Evolutionary conservation across 83 land plant species (phyloP).

Genomic region (Thuja plicata): DNA sequence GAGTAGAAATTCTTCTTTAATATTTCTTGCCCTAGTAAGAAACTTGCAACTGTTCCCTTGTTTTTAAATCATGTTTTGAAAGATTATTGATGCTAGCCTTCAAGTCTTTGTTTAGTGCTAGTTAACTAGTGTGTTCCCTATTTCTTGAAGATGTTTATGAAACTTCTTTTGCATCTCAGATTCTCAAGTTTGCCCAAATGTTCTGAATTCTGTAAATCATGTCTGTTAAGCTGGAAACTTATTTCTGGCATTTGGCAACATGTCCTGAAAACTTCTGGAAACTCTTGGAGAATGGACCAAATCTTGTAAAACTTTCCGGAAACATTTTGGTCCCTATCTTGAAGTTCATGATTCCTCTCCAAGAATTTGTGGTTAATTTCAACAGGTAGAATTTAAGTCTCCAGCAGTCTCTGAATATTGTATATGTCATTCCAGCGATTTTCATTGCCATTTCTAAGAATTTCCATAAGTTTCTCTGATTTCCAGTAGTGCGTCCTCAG

Average conservation of each 20-base stretch:
- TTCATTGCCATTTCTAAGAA: too few relatives aligned
- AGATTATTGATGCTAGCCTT: neutral
- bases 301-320: neutral
- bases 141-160: too few relatives aligned
- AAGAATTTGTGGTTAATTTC: too few relatives aligned
- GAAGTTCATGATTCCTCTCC: neutral
- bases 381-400: neutral
- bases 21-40: neutral
- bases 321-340: neutral
- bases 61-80: neutral
- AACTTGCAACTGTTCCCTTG: neutral
- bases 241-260: too few relatives aligned
- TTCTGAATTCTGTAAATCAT: too few relatives aligned
- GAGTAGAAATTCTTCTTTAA: neutral
- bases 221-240: too few relatives aligned
- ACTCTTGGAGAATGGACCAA: neutral
- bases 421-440: neutral
- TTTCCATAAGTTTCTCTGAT: neutral
- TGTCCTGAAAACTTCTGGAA: too few relatives aligned
- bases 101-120: neutral
- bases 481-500: neutral
- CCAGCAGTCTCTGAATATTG: neutral
- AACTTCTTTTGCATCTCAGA: neutral
- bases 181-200: neutral
- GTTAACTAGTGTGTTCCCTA: neutral